Percentiles rank a stretch among this genome's conserved stretches.
Conservation (phyloP, 2,329 filamentous ascomycete species). For the Dichotomopilus funicola region DNA sequence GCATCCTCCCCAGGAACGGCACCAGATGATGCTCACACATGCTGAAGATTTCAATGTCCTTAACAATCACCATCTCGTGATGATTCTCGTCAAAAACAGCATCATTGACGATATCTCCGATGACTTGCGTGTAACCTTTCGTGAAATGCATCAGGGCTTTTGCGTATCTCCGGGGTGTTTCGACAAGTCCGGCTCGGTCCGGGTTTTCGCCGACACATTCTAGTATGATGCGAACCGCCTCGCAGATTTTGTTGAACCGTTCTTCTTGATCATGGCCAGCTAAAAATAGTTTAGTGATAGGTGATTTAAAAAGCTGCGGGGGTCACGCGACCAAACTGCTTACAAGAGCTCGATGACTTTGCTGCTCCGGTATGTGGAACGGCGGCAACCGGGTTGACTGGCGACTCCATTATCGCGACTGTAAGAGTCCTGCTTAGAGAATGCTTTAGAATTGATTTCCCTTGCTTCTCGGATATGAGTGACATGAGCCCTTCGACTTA, state of each 20-base stretch:
- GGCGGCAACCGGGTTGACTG: no score
- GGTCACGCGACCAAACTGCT: no score
- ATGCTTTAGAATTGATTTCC: no score
- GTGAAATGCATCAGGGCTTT: slow-evolving; percentile 96
- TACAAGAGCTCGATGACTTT: no score
- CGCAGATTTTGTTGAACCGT: slow-evolving; percentile 52
- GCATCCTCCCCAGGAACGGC: slow-evolving; percentile 97
- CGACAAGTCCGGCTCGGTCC: slow-evolving; percentile 56
- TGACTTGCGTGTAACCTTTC: slow-evolving; percentile 92
- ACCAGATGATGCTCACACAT: slow-evolving; percentile 97
- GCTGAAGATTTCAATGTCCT: slow-evolving; percentile 92
- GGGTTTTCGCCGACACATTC: slow-evolving; percentile 65
- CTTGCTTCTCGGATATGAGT: no score
- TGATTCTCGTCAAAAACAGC: slow-evolving; percentile 96
- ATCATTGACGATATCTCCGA: slow-evolving; percentile 82
- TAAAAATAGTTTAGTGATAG: no score
- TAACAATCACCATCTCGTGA: slow-evolving; percentile 95
- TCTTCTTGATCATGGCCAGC: slow-evolving; percentile 27
- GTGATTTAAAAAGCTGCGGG: no score
- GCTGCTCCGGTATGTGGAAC: no score
- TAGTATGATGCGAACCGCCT: slow-evolving; percentile 58
- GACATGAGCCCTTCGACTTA: no score
- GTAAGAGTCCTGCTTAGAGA: no score
- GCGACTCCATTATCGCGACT: no score
- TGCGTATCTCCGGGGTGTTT: slow-evolving; percentile 78